Evolutionary conservation across 331 rosid species (phyloP).

Genomic region (Pyrus hybrid): DNA sequence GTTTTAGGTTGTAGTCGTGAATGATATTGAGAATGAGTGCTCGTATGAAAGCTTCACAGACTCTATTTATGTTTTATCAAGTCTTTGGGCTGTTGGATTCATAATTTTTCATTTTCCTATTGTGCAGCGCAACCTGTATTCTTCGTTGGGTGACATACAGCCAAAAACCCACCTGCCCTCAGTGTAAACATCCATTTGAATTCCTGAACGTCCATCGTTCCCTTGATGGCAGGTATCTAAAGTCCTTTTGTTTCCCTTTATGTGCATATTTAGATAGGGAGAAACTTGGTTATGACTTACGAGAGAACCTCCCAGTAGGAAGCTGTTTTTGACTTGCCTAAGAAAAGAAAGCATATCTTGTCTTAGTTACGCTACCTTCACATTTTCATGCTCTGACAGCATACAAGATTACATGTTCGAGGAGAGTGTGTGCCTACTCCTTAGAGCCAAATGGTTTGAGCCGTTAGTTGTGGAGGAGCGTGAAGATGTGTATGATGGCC

Average conservation of each 20-base stretch:
- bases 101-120: neutral
- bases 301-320: neutral
- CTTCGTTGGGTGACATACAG: conserved; percentile 77
- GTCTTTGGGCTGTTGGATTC: neutral
- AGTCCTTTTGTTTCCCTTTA: neutral
- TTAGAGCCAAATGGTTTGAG: conserved; percentile 68
- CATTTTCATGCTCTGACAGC: conserved; percentile 25
- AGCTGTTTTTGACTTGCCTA: neutral
- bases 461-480: conserved; percentile 43
- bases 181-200: conserved; percentile 74
- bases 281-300: neutral
- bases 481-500: conserved; percentile 25
- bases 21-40: neutral
- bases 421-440: conserved; percentile 80
- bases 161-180: conserved; percentile 67
- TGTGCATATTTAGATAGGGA: neutral
- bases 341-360: neutral
- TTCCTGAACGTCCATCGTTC: conserved; percentile 78
- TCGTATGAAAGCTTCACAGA: neutral
- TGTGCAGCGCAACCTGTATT: conserved; percentile 76
- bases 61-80: neutral
- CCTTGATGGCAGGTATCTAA: conserved; percentile 79
- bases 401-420: conserved; percentile 70
- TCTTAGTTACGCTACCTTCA: no score
- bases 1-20: neutral